phyloP scores from a whole-genome alignment of 2,329 filamentous ascomycete genomes.

The Cladosporium oxysporum region DNA sequence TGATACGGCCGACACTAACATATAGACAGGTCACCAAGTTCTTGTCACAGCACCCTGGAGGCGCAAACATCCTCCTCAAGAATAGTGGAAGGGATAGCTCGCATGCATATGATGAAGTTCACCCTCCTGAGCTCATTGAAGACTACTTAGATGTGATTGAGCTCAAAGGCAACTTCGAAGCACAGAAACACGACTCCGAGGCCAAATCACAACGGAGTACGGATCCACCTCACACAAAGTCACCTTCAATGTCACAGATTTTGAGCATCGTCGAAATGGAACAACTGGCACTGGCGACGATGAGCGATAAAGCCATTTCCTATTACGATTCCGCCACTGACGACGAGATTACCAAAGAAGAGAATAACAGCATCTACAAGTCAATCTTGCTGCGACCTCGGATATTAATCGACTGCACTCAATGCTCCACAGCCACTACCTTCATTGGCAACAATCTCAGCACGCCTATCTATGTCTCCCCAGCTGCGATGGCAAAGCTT shows the following conservation, averaged over 20 bases:
- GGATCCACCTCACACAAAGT: neutral
- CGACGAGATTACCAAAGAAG: slow-evolving; percentile 74
- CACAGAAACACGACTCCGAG: slow-evolving; percentile 26
- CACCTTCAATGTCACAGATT: slow-evolving; percentile 59
- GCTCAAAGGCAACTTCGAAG: slow-evolving; percentile 75
- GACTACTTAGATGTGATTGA: slow-evolving; percentile 75
- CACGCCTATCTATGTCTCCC: slow-evolving; percentile 40
- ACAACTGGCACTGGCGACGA: slow-evolving; percentile 73
- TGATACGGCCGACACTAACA: neutral
- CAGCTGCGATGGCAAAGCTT: slow-evolving; percentile 37
- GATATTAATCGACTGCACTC: slow-evolving; percentile 81
- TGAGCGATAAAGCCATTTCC: slow-evolving; percentile 83
- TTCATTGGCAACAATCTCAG: slow-evolving; percentile 70
- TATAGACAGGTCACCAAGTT: slow-evolving; percentile 65
- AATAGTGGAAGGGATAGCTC: slow-evolving; percentile 88
- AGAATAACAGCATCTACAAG: slow-evolving; percentile 78
- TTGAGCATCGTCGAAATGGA: slow-evolving; percentile 92
- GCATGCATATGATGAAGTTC: slow-evolving; percentile 92
- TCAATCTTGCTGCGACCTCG: slow-evolving; percentile 82
- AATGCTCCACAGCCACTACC: slow-evolving; percentile 72
- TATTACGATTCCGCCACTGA: slow-evolving; percentile 93
- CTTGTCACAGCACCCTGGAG: slow-evolving; percentile 82
- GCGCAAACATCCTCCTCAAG: slow-evolving; percentile 81
- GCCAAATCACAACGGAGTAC: neutral
- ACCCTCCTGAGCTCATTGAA: slow-evolving; percentile 85